A percentile compares a stretch with the other conserved stretches of the same genome.
Evolutionary conservation across 1,284 basidiomycete genomes (phyloP).

Genomic region (Ceratobasidium sp.): DNA sequence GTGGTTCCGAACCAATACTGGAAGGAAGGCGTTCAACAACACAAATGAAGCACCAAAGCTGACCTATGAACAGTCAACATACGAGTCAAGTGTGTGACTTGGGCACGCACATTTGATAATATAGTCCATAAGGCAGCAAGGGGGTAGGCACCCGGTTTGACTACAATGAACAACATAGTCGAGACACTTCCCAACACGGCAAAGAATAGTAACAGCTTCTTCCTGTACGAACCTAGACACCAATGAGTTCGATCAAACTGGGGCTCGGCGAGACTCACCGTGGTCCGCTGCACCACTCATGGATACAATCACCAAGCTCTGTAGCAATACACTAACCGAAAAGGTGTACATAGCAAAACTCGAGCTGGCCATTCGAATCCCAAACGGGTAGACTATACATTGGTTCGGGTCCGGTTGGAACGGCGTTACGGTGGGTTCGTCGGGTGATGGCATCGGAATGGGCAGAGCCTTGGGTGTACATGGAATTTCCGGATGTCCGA

Average conservation of each 20-base stretch:
- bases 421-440: neutral
- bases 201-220: conserved; percentile 75
- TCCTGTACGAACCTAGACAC: conserved; percentile 72
- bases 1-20: conserved; percentile 70
- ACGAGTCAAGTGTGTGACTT: neutral
- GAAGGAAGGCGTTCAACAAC: conserved; percentile 89
- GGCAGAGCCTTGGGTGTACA: conserved; percentile 24
- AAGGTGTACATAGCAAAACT: conserved; percentile 36
- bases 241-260: neutral
- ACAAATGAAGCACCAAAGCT: conserved; percentile 84
- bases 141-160: conserved; percentile 23
- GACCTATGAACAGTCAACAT: conserved; percentile 47
- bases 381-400: conserved; percentile 21
- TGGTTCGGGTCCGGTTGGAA: conserved; percentile 23
- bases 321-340: conserved; percentile 30
- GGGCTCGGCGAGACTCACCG: neutral
- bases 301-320: conserved; percentile 33
- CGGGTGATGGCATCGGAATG: neutral
- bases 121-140: conserved; percentile 30
- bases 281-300: conserved; percentile 30
- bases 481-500: conserved; percentile 21
- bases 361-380: conserved; percentile 29
- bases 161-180: conserved; percentile 70
- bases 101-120: conserved; percentile 14
- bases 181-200: conserved; percentile 72